These are phyloP conservation scores for Sophora flavescens DNA, from an alignment of 306 rosid genomes.

Conservation along the genomic window DNA sequence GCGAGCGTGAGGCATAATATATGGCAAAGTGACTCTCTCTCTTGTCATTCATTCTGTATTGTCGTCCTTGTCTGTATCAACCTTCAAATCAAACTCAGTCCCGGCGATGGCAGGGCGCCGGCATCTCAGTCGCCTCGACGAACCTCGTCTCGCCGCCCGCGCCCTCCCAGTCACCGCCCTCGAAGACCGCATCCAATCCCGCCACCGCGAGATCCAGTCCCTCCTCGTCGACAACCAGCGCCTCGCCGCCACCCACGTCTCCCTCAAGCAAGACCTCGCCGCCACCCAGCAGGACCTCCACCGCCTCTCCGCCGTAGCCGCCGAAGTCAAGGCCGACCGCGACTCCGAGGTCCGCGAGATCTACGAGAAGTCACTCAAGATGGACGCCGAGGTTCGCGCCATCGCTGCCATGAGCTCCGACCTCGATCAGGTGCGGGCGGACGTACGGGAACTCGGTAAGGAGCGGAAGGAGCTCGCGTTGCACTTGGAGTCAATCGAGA, in stretches of 20 bases:
- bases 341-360: conserved; percentile 77
- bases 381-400: conserved; percentile 77
- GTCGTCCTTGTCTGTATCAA: too few relatives aligned
- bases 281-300: conserved; percentile 71
- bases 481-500: conserved; percentile 60
- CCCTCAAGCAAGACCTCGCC: conserved; percentile 83
- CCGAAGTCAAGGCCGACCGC: conserved; percentile 64
- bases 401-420: conserved; percentile 66
- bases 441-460: conserved; percentile 54
- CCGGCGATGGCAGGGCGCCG: conserved; percentile 43
- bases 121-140: conserved; percentile 43
- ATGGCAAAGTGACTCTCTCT: too few relatives aligned
- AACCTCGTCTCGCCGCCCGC: conserved; percentile 46
- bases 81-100: too few relatives aligned
- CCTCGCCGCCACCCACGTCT: conserved; percentile 85
- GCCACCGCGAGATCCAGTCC: conserved; percentile 79
- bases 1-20: too few relatives aligned
- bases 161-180: conserved; percentile 53
- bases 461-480: conserved; percentile 58
- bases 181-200: conserved; percentile 66
- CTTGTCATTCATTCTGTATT: too few relatives aligned
- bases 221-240: conserved; percentile 83
- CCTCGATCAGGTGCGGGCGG: conserved; percentile 65
- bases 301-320: conserved; percentile 59
- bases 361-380: conserved; percentile 72